A percentile compares a stretch with the other conserved stretches of the same genome.
phyloP scores from a whole-genome alignment of 345 rosid genomes.

The Mangifera indica region DNA sequence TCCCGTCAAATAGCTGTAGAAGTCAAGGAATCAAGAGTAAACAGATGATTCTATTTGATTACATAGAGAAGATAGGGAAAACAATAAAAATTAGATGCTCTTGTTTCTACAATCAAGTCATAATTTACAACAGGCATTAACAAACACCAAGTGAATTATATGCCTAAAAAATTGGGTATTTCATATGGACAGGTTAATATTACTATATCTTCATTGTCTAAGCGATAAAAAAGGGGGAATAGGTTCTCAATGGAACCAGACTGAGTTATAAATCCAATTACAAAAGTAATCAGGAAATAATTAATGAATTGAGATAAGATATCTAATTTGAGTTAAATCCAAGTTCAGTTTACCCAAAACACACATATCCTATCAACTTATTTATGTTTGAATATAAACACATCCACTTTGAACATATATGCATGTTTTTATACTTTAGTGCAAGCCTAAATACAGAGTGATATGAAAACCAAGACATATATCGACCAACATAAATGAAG shows the following conservation, averaged over 20 bases:
- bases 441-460: neutral
- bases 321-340: neutral
- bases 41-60: neutral
- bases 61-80: slow-evolving; percentile 7
- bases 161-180: neutral
- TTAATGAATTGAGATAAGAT: neutral
- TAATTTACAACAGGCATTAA: neutral
- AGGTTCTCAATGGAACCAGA: neutral
- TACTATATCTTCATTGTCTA: neutral
- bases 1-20: slow-evolving; percentile 85
- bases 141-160: neutral
- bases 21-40: slow-evolving; percentile 7
- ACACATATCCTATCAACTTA: neutral
- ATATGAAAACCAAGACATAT: neutral
- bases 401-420: neutral
- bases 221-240: neutral
- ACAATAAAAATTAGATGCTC: neutral
- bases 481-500: neutral
- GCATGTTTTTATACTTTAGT: neutral
- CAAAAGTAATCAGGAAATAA: neutral
- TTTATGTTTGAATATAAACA: no score
- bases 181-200: neutral
- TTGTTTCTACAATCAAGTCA: neutral
- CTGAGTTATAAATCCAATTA: neutral
- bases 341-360: neutral